Percentiles rank a stretch among this genome's conserved stretches.
phyloP scores from a whole-genome alignment of 2,329 filamentous ascomycete genomes.

The Aureobasidium subglaciale region DNA sequence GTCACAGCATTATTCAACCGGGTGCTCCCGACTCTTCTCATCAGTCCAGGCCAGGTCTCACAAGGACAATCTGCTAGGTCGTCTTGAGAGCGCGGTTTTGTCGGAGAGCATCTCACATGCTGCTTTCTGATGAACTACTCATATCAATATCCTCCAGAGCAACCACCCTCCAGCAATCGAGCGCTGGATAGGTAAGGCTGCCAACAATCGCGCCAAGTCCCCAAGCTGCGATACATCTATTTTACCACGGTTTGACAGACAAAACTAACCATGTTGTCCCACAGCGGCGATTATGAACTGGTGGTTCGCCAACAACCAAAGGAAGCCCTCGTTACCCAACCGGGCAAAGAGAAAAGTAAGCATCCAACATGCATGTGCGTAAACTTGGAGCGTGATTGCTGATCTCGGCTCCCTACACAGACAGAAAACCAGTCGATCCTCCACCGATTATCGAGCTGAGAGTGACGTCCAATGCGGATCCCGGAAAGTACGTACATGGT shows the following conservation, averaged over 20 bases:
- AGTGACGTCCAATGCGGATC: constrained; percentile 44
- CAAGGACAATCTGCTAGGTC: neutral
- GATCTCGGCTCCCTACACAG: constrained; percentile 34
- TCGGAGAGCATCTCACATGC: constrained; percentile 7
- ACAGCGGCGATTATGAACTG: constrained; percentile 51
- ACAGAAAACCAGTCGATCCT: constrained; percentile 81
- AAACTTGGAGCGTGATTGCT: constrained; percentile 3
- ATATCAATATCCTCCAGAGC: constrained; percentile 16
- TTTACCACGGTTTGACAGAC: constrained; percentile 8
- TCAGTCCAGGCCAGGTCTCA: neutral
- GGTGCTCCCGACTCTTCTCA: neutral
- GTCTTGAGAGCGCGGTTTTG: neutral
- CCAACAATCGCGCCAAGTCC: constrained; percentile 14
- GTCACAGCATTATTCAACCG: neutral
- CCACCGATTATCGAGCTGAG: constrained; percentile 73
- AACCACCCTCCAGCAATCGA: constrained; percentile 17
- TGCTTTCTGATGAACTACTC: constrained; percentile 16
- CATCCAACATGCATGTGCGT: neutral
- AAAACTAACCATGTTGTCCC: constrained; percentile 15
- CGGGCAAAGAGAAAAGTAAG: constrained; percentile 68
- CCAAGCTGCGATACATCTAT: constrained; percentile 11
- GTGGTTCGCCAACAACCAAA: constrained; percentile 60
- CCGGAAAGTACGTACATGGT: constrained; percentile 49
- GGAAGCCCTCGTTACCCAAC: constrained; percentile 56
- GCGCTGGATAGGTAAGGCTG: constrained; percentile 19